Conservation (phyloP, 768 basidiomycete genomes). For the Chiua virens region DNA sequence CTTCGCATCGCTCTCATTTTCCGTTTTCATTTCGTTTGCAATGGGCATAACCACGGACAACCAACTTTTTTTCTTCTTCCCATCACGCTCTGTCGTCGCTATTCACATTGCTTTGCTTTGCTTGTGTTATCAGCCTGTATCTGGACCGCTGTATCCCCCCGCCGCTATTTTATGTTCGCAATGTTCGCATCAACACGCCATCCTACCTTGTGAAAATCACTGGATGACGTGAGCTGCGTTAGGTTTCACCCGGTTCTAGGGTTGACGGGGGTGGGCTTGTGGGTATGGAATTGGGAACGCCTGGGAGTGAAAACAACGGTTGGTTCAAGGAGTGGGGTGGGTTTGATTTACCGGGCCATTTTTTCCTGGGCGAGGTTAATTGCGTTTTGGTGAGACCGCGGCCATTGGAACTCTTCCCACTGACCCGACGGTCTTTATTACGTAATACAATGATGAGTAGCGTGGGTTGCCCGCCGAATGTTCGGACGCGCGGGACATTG, state of each 20-base stretch:
- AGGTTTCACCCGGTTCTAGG: conserved; percentile 7
- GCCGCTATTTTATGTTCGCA: conserved; percentile 15
- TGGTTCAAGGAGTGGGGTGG: too few relatives aligned
- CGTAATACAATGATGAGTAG: conserved; percentile 5
- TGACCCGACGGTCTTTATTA: neutral
- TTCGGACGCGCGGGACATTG: too few relatives aligned
- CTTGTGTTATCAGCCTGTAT: conserved; percentile 24
- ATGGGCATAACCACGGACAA: conserved; percentile 21
- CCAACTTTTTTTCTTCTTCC: conserved; percentile 6
- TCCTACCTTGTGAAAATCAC: conserved; percentile 21
- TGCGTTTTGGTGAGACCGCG: conserved; percentile 4
- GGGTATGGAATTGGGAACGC: neutral
- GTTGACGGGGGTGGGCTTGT: neutral
- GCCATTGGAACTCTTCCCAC: too few relatives aligned
- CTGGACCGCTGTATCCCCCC: conserved; percentile 22
- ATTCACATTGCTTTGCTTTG: conserved; percentile 12
- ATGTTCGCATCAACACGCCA: conserved; percentile 14
- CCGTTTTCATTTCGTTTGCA: conserved; percentile 10
- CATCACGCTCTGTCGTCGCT: conserved; percentile 4
- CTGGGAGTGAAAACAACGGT: conserved; percentile 7
- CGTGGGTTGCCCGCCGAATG: too few relatives aligned
- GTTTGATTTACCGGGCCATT: too few relatives aligned
- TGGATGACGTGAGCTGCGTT: conserved; percentile 14
- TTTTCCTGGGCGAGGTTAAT: neutral
- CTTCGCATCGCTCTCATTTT: conserved; percentile 3